These are phyloP conservation scores for Fragaria vesca DNA, from an alignment of 306 rosid genomes.

Conservation along the genomic window DNA sequence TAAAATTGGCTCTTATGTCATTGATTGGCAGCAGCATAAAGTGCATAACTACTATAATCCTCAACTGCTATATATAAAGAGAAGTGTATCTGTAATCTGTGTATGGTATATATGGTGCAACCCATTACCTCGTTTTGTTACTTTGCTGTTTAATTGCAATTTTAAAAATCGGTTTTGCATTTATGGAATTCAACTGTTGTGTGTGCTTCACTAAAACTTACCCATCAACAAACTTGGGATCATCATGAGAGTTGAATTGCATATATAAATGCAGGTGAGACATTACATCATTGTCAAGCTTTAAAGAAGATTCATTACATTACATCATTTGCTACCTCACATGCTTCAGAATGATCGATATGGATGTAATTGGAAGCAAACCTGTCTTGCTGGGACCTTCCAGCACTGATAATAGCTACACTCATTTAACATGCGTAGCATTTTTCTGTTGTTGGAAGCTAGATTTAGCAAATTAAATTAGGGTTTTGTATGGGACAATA, in stretches of 20 bases:
- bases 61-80: not conserved
- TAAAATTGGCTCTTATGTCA: not conserved
- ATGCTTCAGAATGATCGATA: not conserved
- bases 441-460: not conserved
- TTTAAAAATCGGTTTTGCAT: not conserved
- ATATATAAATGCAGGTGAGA: not conserved
- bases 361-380: not conserved
- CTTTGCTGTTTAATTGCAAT: not conserved
- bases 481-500: not conserved
- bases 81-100: not conserved
- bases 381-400: not conserved
- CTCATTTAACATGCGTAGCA: not conserved
- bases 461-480: not conserved
- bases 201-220: too few relatives aligned
- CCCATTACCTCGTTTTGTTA: not conserved
- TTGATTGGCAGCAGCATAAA: not conserved
- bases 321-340: not conserved
- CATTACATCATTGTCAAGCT: not conserved
- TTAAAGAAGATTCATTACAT: not conserved
- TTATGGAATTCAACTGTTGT: not conserved
- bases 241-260: not conserved
- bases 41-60: not conserved
- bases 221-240: too few relatives aligned
- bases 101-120: not conserved
- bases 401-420: not conserved